Base-by-base conservation (phyloP, 768 basidiomycete species). In the Calocybe indica region DNA sequence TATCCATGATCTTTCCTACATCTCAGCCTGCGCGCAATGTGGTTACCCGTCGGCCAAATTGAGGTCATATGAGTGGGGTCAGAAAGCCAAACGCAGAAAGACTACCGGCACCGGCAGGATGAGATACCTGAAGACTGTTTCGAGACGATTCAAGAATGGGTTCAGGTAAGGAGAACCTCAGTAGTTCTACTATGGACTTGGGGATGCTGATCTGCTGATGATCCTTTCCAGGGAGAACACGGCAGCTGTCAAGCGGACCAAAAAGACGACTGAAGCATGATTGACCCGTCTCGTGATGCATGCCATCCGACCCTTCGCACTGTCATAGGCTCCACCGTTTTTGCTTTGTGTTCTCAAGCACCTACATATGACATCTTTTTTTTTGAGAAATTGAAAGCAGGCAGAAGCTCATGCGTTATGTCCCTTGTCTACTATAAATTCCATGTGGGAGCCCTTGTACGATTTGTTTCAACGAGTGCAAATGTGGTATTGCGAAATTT, bases 31-130 rank as follows among this genome's bases (percentile, higher is more conserved):
- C 73, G 88, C 85, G 15, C 88, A 91, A 66, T 97, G 96, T 68
- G 96, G 95, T 49, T 98, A 92, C 74, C 96, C 96, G 39, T 73
- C 92, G 47, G 94, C 96, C 47, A 98, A 91, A 74, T 72, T 95
- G 60, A 84, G 95, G 62, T 93, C 91, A 61, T 98, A 83, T 71
- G 88, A 97, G 73, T 98, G 96, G 96, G 92, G 93, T 57, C 79
- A 84, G 67, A 99, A 99, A 82, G 96, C 96, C 46, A 97, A 98
- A 84, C 87, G 96, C 72, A 87, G 95, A 83, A 96, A 95, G 85
- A 98, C 95, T 41, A 97, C 96, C 50, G 96, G 96, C 51, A 94
- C 95, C 55, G 95, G 95, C 56, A 80, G 94, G 63, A 96, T 96
- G 93, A 74, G 76, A 51, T 83, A 92, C 80, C 79, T 98, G 70